A percentile compares a stretch with the other conserved stretches of the same genome.
These are phyloP conservation scores for Flammula alnicola DNA, from an alignment of 1,284 basidiomycete genomes.

Conservation along the genomic window DNA sequence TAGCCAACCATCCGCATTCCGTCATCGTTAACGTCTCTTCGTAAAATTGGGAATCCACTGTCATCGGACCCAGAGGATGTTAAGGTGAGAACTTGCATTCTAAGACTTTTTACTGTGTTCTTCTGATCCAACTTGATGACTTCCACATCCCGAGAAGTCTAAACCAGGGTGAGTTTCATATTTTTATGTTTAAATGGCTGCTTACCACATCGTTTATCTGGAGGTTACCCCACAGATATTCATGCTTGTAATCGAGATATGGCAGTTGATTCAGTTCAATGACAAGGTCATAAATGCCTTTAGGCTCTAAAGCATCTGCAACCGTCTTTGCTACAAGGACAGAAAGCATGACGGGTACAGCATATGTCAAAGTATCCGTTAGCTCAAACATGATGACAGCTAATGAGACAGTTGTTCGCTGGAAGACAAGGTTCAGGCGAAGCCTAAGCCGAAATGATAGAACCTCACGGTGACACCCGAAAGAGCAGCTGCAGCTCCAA, in stretches of 20 bases:
- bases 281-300: slow-evolving; percentile 94
- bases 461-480: slow-evolving; percentile 83
- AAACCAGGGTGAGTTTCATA: slow-evolving; percentile 9
- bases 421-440: not conserved
- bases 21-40: slow-evolving; percentile 46
- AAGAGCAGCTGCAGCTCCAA: slow-evolving; percentile 87
- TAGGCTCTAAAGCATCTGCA: slow-evolving; percentile 90
- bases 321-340: slow-evolving; percentile 94
- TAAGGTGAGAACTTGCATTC: slow-evolving; percentile 67
- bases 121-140: slow-evolving; percentile 66
- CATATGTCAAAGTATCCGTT: slow-evolving; percentile 92
- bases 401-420: slow-evolving; percentile 89
- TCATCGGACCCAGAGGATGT: slow-evolving; percentile 73
- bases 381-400: slow-evolving; percentile 98
- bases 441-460: not conserved
- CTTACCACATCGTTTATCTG: slow-evolving; percentile 79
- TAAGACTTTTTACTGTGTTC: slow-evolving; percentile 76
- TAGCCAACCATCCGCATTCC: slow-evolving; percentile 85
- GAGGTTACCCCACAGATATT: slow-evolving; percentile 84
- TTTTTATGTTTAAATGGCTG: slow-evolving; percentile 21
- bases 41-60: slow-evolving; percentile 87
- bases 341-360: slow-evolving; percentile 92
- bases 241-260: slow-evolving; percentile 88
- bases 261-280: slow-evolving; percentile 84
- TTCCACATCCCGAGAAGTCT: slow-evolving; percentile 70